phyloP scores from a whole-genome alignment of 305 asterid genomes.

The Fraxinus platypoda region DNA sequence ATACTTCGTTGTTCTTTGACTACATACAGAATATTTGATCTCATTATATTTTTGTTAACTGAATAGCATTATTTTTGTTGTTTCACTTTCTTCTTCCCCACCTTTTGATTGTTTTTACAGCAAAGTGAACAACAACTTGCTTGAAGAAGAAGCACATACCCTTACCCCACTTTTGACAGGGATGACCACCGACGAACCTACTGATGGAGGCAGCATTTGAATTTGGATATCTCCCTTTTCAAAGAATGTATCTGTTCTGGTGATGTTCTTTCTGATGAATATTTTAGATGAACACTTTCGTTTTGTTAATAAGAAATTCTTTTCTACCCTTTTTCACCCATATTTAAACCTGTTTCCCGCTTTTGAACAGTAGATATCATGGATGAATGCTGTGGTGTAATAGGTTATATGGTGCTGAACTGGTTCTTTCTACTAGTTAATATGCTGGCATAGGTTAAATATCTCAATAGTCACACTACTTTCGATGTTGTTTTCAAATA shows the following conservation, averaged over 20 bases:
- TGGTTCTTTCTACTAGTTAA: not conserved
- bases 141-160: slow-evolving; percentile 29
- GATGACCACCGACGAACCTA: slow-evolving; percentile 35
- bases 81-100: not conserved
- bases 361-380: not conserved
- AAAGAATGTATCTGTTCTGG: slow-evolving; percentile 24
- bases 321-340: not conserved
- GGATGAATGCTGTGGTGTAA: not conserved
- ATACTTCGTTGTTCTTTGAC: not conserved
- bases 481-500: not conserved
- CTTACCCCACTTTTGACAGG: slow-evolving; percentile 38
- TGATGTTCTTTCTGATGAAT: slow-evolving; percentile 17
- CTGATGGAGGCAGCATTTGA: slow-evolving; percentile 48
- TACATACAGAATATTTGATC: not conserved
- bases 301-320: slow-evolving; percentile 10
- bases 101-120: slow-evolving; percentile 32
- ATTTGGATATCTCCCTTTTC: slow-evolving; percentile 15
- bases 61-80: not conserved
- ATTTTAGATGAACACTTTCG: slow-evolving; percentile 14
- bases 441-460: not conserved
- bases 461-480: not conserved
- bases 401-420: not conserved
- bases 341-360: not conserved
- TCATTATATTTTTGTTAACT: not conserved
- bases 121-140: slow-evolving; percentile 38